Base-by-base conservation (phyloP, 2,329 filamentous ascomycete species). In the Plectosphaerella plurivora region DNA sequence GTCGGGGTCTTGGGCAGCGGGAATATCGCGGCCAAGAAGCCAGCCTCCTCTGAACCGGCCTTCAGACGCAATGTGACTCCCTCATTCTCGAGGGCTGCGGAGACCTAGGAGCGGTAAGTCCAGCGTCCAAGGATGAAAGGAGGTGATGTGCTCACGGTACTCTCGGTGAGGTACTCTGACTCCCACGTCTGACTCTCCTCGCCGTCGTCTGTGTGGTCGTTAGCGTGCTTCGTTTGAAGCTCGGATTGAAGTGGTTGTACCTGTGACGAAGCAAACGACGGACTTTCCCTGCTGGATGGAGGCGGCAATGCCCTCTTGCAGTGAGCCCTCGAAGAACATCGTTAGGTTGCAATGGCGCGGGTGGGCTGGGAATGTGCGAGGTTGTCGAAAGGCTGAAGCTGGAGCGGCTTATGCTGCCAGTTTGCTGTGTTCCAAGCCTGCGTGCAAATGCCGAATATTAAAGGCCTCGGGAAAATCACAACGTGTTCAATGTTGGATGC, bases 241-340 rank as follows among this genome's bases (percentile, higher is more conserved):
- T 24, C 25, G 35, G 48, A 25, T 45, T 45, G 47, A 42, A 48
- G 16, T 15, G 52, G 57, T 59, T 74, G 59, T 68, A 91, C 89
- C 87, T 63, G 84, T 83, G 33, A 96, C 86, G 68, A 97, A 95
- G 71, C 91, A 96, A 28, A 89, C 81, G 1, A 97, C 88, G 16
- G 88, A 78, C 69, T 93, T 95, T 54, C 82, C 75, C 66, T 92
- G 77, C 55, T 83, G 80, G 7, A 97, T 78, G 12, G 92, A 91
- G 18, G 82, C 75, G 33, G 81, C 78, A 60, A 97, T 95, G 53
- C 90, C 92, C 62, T 87, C 86, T 62, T 95, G 88, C 18, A 97
- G 71, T 55, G 83, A 84, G 16, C 91, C 92, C 55, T 85, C 64
- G 67, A 91, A 92, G 70, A 96, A 97, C 86, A 96, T 44, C 5